Evolutionary conservation across 306 rosid genomes (phyloP), one percentile per base, ranked within the genome.

Genomic region (Glycyrrhiza uralensis): DNA sequence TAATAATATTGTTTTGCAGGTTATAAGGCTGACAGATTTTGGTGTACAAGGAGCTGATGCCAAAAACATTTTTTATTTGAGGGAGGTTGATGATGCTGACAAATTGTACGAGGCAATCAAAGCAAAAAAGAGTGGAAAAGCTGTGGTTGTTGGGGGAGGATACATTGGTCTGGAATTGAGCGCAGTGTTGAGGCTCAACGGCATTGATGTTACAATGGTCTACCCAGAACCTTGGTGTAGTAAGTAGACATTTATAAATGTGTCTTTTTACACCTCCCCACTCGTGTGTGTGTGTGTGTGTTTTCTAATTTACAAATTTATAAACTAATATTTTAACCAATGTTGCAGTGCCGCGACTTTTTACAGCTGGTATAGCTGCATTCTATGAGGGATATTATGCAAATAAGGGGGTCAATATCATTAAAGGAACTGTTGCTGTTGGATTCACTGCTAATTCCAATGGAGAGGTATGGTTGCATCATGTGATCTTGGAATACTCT

Each of bases 201-300:
- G 91, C 72, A 42, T 85, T 69, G 96, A 94, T 67, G 93, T 86
- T 52, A 84, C 59, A 72, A 94, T 94, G 99, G 96, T 94, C 76
- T 94, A 91, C 84, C 99, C 99, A 12, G 99, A 94, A 79, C 97
- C 97, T 32, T 94, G 99, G 99, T 91, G 97, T 81, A 94, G 99
- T 94, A 89, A 89, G 99, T 91, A 79, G 81, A 74, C 75, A 33
- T 26, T 54, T 51, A 52, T 72, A 38, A 6, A n/a, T 28, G 35
- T 46, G 73, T 45, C 63, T 42, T 14, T 11, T 32, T 60, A 26
- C 23, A 23, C 30, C 52, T 63, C 46, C 46, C 35, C 38, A 56
- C 29, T 62, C 44, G 5, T 52, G 60, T 50, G 52, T 1, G 20
- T 12, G 29, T 8, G 10, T 10, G 5, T n/a, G 45, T 46, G 49